phyloP scores from a whole-genome alignment of 2,329 filamentous ascomycete species.

The Blastomyces gilchristii region DNA sequence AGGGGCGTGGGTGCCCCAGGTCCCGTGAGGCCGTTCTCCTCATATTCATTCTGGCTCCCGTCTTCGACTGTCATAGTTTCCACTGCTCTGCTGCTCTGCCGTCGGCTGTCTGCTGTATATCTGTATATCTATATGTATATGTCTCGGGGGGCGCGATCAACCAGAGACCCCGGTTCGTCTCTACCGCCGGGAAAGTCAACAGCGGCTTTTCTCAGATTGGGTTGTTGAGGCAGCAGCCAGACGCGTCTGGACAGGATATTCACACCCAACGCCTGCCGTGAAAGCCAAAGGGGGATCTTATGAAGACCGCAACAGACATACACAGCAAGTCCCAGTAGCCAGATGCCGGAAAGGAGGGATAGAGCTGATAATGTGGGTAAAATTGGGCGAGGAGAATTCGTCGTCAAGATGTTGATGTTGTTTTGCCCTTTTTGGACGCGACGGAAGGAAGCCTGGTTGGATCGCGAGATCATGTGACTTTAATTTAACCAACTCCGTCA shows the following conservation, averaged over 20 bases:
- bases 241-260: neutral
- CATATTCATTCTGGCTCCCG: slow-evolving; percentile 60
- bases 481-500: neutral
- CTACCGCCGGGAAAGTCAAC: too few relatives aligned
- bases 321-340: neutral
- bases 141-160: neutral
- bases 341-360: neutral
- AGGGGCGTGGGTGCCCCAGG: slow-evolving; percentile 92
- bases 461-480: slow-evolving; percentile 9
- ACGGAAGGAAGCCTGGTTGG: neutral
- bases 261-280: neutral
- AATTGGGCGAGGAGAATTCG: neutral
- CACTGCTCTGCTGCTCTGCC: neutral
- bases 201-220: neutral
- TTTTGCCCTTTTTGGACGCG: slow-evolving; percentile 4
- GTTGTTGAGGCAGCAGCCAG: neutral
- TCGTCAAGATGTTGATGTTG: neutral
- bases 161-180: neutral
- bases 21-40: slow-evolving; percentile 63
- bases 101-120: neutral
- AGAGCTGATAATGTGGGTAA: neutral
- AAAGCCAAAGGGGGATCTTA: neutral
- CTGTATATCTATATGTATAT: neutral
- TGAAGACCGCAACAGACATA: neutral
- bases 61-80: slow-evolving; percentile 40